Evolutionary conservation across 495 filamentous ascomycete genomes (phyloP), one percentile per base, ranked within the genome.

Genomic region (Penicillium salamii): DNA sequence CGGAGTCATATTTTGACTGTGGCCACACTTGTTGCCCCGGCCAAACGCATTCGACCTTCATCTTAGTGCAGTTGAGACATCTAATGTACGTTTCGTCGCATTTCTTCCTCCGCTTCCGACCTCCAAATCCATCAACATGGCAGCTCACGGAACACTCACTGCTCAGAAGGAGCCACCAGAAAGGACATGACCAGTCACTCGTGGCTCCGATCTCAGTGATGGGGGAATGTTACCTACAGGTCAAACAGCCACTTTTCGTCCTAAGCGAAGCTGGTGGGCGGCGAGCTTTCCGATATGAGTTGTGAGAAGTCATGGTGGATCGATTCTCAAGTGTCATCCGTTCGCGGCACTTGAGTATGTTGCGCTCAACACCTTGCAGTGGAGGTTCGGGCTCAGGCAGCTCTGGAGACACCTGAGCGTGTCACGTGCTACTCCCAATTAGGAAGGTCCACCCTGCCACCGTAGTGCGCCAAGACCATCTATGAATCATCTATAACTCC

Each of bases 71-170:
- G 19, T 61, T 63, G 12, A 46, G 11, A 14, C 61, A 63, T 21
- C 29, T 49, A 2, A 14, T 5, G 5, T 5, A 46, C 8, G 45
- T 43, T 36, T 63, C 57, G 12, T 63, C 61, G 15, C 61, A 63
- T 36, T 63, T 63, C 37, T 63, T 63, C 36, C 58, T 63, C 20
- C 57, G 41, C 19, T 29, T 55, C 5, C 61, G 54, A 32, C 61
- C 57, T 63, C 35, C 21, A 11, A 5, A 6, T 21, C 5, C 0
- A 23, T 53, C 18, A 53, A 36, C 17, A 40, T 20, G 6, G 19
- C 5, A 1, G 11, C 1, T 24, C 18, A 3, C 4, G 17, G 8
- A 21, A 21, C 11, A 39, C n/a, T n/a, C n/a, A n/a, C n/a, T n/a
- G n/a, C n/a, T n/a, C n/a, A n/a, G n/a, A n/a, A n/a, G n/a, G n/a